A percentile compares a stretch with the other conserved stretches of the same genome.
Evolutionary conservation across 176 grass and related monocot genomes (phyloP).

Genomic region (Paspalum notatum): DNA sequence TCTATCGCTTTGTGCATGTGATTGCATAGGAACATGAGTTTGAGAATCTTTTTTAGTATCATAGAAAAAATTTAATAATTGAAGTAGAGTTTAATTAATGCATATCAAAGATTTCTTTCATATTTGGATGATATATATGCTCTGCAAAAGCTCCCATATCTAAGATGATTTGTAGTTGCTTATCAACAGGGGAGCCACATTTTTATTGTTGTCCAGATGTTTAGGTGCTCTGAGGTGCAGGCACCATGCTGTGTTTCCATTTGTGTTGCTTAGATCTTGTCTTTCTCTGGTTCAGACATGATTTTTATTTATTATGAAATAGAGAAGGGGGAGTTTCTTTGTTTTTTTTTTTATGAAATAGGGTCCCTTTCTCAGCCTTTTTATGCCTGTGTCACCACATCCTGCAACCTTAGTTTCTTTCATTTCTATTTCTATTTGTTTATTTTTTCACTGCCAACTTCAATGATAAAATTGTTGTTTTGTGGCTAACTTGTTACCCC

Average conservation of each 20-base stretch:
- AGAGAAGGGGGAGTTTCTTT: conserved; percentile 1
- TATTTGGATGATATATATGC: background rate
- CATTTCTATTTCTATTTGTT: conserved; percentile 8
- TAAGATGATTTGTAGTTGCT: conserved; percentile 17
- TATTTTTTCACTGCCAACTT: conserved; percentile 11
- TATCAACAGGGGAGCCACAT: conserved; percentile 16
- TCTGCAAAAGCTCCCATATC: background rate
- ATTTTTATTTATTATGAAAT: conserved; percentile 2
- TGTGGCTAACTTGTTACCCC: conserved; percentile 2
- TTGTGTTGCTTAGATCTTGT: conserved; percentile 7
- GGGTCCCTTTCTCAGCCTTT: no score
- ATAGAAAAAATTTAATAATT: conserved; percentile 1
- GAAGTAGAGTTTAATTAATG: background rate
- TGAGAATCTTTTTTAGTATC: background rate
- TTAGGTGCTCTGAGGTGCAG: conserved; percentile 7
- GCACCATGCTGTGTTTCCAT: background rate
- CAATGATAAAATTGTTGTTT: background rate
- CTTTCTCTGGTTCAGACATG: background rate
- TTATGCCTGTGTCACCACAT: conserved; percentile 5
- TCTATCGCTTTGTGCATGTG: background rate
- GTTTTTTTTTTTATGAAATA: no score
- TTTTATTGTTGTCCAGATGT: background rate
- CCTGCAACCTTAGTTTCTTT: background rate
- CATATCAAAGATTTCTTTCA: background rate
- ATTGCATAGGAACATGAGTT: background rate